A percentile compares a stretch with the other conserved stretches of the same genome.
Evolutionary conservation across 1,284 basidiomycete species (phyloP).

Genomic region (Ustilago hordei): DNA sequence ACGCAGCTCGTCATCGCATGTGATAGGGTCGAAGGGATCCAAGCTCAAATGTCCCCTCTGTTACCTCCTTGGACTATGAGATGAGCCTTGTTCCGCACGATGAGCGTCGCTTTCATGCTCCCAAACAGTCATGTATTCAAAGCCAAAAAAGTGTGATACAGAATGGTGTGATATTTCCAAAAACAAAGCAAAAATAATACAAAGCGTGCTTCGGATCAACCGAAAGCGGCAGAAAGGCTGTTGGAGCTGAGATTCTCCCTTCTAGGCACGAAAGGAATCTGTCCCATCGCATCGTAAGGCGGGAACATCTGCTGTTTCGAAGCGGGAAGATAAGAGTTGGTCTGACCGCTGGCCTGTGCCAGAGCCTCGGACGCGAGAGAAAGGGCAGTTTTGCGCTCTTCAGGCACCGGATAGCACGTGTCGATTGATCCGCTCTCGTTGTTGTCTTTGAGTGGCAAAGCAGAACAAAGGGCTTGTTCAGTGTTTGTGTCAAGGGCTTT

Average conservation of each 20-base stretch:
- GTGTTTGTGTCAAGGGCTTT: not conserved
- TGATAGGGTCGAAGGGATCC: not conserved
- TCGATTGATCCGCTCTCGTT: not conserved
- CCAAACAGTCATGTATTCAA: not conserved
- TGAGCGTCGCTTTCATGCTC: not conserved
- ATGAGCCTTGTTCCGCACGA: too few species aligned
- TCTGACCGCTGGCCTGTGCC: conserved; percentile 17
- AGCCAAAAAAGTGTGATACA: not conserved
- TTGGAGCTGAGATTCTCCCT: conserved; percentile 28
- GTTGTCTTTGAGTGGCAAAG: conserved; percentile 13
- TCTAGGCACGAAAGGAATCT: conserved; percentile 15
- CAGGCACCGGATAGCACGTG: conserved; percentile 17
- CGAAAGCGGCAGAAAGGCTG: conserved; percentile 41
- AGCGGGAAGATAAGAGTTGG: not conserved
- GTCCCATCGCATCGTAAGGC: conserved; percentile 30
- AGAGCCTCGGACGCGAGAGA: conserved; percentile 2
- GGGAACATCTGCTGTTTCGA: conserved; percentile 1
- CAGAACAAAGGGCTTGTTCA: not conserved
- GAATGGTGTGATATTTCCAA: conserved; percentile 16
- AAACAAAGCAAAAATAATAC: conserved; percentile 25
- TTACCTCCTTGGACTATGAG: not conserved
- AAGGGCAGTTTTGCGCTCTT: not conserved
- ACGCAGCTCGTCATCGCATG: conserved; percentile 5
- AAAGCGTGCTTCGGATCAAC: conserved; percentile 17
- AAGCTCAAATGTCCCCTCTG: conserved; percentile 11